These are phyloP conservation scores for Helicostylum pulchrum DNA, from an alignment of 192 early-diverging fungal genomes.

Conservation along the genomic window DNA sequence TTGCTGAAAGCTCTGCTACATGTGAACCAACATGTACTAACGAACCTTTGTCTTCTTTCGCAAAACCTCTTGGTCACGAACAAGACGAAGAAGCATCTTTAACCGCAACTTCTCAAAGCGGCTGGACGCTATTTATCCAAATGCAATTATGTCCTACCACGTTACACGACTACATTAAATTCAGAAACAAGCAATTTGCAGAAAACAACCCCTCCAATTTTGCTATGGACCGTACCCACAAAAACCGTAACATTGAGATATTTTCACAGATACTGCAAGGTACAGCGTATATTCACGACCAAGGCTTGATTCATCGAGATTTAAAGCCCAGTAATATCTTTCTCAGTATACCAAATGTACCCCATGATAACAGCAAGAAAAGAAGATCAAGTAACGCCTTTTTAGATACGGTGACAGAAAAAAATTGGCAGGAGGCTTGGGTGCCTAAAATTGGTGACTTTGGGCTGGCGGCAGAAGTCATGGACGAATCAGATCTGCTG, in stretches of 20 bases:
- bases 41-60: neutral
- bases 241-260: slow-evolving; percentile 36
- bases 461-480: slow-evolving; percentile 78
- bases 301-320: slow-evolving; percentile 74
- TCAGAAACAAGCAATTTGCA: slow-evolving; percentile 22
- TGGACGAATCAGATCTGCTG: slow-evolving; percentile 23
- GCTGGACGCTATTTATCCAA: slow-evolving; percentile 71
- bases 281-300: slow-evolving; percentile 68
- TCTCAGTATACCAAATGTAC: slow-evolving; percentile 37
- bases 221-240: slow-evolving; percentile 4
- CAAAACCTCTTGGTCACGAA: neutral
- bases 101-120: slow-evolving; percentile 3
- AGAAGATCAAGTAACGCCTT: neutral
- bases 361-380: neutral
- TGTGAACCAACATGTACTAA: neutral
- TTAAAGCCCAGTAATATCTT: slow-evolving; percentile 74
- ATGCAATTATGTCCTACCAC: slow-evolving; percentile 91
- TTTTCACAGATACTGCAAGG: slow-evolving; percentile 80
- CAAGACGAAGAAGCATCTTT: neutral
- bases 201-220: slow-evolving; percentile 14
- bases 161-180: slow-evolving; percentile 61
- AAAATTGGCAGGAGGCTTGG: slow-evolving; percentile 43
- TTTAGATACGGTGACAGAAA: neutral
- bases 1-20: neutral
- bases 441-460: slow-evolving; percentile 93